Evolutionary conservation across 176 grass and related monocot species (phyloP).

Genomic region (Ensete ventricosum): DNA sequence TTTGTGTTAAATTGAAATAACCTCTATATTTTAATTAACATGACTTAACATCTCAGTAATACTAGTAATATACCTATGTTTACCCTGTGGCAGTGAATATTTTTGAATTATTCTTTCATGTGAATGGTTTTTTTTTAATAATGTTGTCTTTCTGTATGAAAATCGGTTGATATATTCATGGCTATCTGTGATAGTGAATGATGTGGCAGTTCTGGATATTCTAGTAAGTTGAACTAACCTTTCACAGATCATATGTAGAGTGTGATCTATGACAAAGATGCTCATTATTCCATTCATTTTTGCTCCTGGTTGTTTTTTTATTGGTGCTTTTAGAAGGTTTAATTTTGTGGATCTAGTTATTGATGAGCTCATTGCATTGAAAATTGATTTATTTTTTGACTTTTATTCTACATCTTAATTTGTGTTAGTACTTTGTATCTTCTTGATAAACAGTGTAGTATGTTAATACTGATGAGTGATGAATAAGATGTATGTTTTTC

Average conservation of each 20-base stretch:
- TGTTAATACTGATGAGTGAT: not conserved
- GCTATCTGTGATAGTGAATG: no score
- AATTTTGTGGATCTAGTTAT: not conserved
- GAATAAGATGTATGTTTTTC: not conserved
- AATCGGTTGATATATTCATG: no score
- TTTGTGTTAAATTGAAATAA: not conserved
- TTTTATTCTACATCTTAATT: not conserved
- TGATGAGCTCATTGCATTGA: not conserved
- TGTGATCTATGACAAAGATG: not conserved
- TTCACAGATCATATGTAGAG: not conserved
- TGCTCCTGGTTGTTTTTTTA: not conserved
- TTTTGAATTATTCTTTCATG: not conserved
- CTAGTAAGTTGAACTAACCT: not conserved
- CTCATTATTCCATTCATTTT: not conserved
- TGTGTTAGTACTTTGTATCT: not conserved
- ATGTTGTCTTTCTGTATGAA: no score
- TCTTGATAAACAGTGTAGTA: not conserved
- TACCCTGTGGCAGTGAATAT: not conserved
- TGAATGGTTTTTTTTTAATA: no score
- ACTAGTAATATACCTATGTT: no score
- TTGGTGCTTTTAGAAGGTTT: not conserved
- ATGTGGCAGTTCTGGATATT: no score
- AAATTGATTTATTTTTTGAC: no score
- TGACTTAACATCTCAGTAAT: not conserved
- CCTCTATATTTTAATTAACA: not conserved